phyloP scores from a whole-genome alignment of 2,329 filamentous ascomycete species.

The Trichophyton mentagrophytes region DNA sequence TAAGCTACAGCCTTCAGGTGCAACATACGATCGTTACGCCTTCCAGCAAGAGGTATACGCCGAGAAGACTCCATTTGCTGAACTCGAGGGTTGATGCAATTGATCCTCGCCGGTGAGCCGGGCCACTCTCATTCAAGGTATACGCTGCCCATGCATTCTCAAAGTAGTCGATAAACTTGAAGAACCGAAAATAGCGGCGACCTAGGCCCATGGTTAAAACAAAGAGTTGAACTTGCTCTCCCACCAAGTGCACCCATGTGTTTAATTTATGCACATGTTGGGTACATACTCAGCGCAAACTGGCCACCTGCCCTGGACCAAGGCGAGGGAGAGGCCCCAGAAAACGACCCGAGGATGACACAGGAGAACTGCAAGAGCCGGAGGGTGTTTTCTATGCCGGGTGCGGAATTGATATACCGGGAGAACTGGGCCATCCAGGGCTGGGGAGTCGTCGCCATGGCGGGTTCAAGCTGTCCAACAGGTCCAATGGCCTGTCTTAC shows the following conservation, averaged over 20 bases:
- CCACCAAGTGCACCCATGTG: neutral
- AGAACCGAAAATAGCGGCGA: constrained; percentile 54
- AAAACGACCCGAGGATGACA: constrained; percentile 22
- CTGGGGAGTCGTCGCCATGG: neutral
- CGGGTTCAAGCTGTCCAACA: neutral
- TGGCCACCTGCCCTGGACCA: constrained; percentile 30
- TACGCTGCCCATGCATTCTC: constrained; percentile 38
- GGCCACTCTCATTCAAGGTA: constrained; percentile 10
- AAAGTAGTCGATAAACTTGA: constrained; percentile 54
- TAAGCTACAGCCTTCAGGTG: no score
- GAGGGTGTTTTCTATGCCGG: constrained; percentile 29
- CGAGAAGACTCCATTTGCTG: constrained; percentile 46
- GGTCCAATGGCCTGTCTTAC: neutral
- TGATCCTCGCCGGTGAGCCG: constrained; percentile 11
- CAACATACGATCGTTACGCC: constrained; percentile 47
- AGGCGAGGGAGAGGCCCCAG: constrained; percentile 18
- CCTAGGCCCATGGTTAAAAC: constrained; percentile 19
- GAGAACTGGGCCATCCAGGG: constrained; percentile 16
- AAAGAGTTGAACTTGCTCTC: neutral
- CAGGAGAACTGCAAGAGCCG: constrained; percentile 28
- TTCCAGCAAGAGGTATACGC: constrained; percentile 56
- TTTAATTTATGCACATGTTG: neutral
- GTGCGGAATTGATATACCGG: constrained; percentile 22
- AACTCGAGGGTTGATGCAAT: constrained; percentile 41
- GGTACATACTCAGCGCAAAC: constrained; percentile 31